Evolutionary conservation across 2,329 filamentous ascomycete genomes (phyloP).

Genomic region (Alternaria panax): DNA sequence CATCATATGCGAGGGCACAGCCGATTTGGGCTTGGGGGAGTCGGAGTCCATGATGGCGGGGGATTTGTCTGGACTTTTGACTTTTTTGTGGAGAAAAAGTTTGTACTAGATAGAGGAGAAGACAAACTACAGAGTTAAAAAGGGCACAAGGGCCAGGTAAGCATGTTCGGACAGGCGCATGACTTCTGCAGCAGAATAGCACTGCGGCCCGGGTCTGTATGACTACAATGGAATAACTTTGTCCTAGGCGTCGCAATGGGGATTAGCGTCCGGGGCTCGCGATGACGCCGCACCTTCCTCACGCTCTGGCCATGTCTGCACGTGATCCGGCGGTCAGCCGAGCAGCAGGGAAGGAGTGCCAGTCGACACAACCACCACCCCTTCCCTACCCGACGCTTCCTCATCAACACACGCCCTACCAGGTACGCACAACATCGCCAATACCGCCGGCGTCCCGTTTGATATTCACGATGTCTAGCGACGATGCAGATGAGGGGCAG

Average conservation of each 20-base stretch:
- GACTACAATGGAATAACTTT: constrained; percentile 28
- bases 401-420: constrained; percentile 5
- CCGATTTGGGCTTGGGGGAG: constrained; percentile 57
- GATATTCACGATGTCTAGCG: neutral
- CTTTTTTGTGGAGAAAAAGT: neutral
- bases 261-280: constrained; percentile 14
- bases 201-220: constrained; percentile 16
- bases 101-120: neutral
- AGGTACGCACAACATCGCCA: neutral
- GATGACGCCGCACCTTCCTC: constrained; percentile 13
- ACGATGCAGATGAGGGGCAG: constrained; percentile 10
- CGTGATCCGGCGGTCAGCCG: constrained; percentile 12
- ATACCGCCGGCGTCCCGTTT: neutral
- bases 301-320: neutral
- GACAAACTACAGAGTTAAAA: constrained; percentile 10
- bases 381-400: constrained; percentile 3
- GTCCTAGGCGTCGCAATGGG: constrained; percentile 17
- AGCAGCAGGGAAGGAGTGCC: neutral
- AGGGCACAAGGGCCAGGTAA: constrained; percentile 21
- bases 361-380: constrained; percentile 1
- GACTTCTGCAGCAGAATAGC: constrained; percentile 8
- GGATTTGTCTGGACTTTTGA: constrained; percentile 1
- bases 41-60: constrained; percentile 52
- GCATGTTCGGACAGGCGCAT: constrained; percentile 26
- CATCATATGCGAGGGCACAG: constrained; percentile 63